A percentile compares a stretch with the other conserved stretches of the same genome.
phyloP scores from a whole-genome alignment of 2,329 filamentous ascomycete species.

The Epichloe brachyelytri region DNA sequence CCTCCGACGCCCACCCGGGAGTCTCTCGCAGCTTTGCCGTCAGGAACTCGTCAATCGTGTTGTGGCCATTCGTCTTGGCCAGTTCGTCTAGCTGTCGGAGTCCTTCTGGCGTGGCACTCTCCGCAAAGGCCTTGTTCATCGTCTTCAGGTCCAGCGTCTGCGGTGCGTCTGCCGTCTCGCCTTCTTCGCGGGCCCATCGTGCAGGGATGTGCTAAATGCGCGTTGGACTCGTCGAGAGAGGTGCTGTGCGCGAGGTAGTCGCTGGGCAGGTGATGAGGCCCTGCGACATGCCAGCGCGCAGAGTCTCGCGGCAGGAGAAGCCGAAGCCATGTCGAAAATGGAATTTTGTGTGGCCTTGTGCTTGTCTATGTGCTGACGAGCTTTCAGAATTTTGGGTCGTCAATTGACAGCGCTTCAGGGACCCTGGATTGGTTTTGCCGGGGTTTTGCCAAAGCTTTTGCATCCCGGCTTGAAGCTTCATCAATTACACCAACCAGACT shows the following conservation, averaged over 20 bases:
- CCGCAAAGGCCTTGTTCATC: conserved; percentile 17
- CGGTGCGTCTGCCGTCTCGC: conserved; percentile 10
- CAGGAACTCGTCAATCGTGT: conserved; percentile 21
- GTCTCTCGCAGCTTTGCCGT: conserved; percentile 15
- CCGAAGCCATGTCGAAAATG: conserved; percentile 22
- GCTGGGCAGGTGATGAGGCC: conserved; percentile 12
- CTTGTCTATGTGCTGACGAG: conserved; percentile 1
- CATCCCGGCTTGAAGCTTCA: too few relatives aligned
- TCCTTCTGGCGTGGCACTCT: conserved; percentile 19
- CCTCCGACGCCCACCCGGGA: conserved; percentile 19
- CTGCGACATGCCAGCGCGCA: conserved; percentile 22
- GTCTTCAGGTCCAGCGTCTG: conserved; percentile 16
- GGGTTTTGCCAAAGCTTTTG: conserved; percentile 1
- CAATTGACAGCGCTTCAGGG: neutral
- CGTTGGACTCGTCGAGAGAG: conserved; percentile 14
- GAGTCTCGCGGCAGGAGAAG: conserved; percentile 24
- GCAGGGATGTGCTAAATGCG: conserved; percentile 19
- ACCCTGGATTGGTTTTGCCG: neutral
- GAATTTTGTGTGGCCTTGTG: neutral
- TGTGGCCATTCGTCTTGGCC: conserved; percentile 22
- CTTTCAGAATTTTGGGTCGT: conserved; percentile 19
- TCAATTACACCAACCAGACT: too few relatives aligned
- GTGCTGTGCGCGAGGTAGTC: conserved; percentile 13
- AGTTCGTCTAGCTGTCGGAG: conserved; percentile 22
- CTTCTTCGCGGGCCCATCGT: conserved; percentile 13